Evolutionary conservation across 1,139 yeast genomes (phyloP).

Genomic region (Taphrina communis): DNA sequence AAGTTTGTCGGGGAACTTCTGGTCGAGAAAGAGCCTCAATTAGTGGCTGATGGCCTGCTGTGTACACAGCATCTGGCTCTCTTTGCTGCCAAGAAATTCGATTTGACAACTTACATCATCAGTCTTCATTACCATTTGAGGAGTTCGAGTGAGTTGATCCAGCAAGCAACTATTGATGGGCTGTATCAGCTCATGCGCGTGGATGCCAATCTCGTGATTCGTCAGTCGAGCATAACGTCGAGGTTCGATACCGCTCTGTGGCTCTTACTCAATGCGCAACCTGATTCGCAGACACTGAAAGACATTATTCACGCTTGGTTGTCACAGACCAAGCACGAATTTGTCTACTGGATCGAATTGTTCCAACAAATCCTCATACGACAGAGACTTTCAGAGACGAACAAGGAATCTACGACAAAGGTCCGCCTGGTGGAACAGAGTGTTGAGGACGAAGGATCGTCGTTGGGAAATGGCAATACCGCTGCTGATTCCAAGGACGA

Average conservation of each 20-base stretch:
- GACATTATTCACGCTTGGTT: constrained; percentile 40
- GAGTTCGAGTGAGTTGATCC: constrained; percentile 50
- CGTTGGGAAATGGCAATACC: constrained; percentile 53
- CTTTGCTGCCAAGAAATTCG: constrained; percentile 50
- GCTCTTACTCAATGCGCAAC: constrained; percentile 52
- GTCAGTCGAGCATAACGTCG: constrained; percentile 36
- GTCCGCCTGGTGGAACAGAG: constrained; percentile 51
- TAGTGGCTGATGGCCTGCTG: constrained; percentile 52
- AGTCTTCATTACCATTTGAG: constrained; percentile 49
- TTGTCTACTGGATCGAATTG: constrained; percentile 52
- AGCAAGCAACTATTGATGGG: constrained; percentile 52
- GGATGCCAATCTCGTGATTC: constrained; percentile 48
- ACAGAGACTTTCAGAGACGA: constrained; percentile 46
- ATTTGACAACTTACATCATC: constrained; percentile 48
- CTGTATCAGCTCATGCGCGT: constrained; percentile 53
- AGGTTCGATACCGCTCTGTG: constrained; percentile 51
- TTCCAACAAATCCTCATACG: constrained; percentile 52
- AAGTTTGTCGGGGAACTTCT: constrained; percentile 47
- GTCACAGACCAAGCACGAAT: constrained; percentile 34
- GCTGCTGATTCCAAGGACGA: constrained; percentile 46
- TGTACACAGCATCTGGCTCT: constrained; percentile 49
- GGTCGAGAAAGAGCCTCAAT: constrained; percentile 46
- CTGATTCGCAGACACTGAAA: constrained; percentile 44
- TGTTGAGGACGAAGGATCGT: constrained; percentile 56
- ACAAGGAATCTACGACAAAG: constrained; percentile 49